Base-by-base conservation (phyloP, 2,329 filamentous ascomycete genomes). In the Conoideocrella luteorostrata region DNA sequence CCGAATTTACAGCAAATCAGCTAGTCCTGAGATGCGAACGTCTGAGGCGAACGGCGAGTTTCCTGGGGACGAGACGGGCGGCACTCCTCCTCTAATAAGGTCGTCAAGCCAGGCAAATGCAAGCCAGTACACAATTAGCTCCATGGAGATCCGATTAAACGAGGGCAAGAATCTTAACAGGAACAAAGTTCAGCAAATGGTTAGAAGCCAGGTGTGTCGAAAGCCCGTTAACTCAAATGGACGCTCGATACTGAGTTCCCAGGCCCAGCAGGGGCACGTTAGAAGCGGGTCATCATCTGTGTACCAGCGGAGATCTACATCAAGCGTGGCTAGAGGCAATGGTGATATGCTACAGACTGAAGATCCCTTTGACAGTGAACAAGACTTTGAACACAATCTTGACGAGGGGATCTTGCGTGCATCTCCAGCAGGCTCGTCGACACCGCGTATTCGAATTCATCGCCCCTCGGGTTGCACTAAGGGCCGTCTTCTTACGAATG, bases 351-450 rank as follows among this genome's bases (percentile, higher is more conserved):
- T n/a, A n/a, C n/a, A n/a, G n/a, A n/a, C n/a, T n/a, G n/a, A n/a
- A n/a, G n/a, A 46, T 23, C 59, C 58, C 46, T 67, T 71, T 47
- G 58, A 61, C n/a, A 48, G 57, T 5, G 68, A 70, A 50, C 49
- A 50, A 26, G 61, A 55, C 37, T 68, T 69, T 43, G 62, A 67
- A 33, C 52, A 54, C 42, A 53, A 67, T 42, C 60, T 69, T 46
- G 58, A 64, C 34, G 58, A 63, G 54, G 63, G 66, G 12, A 56
- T 69, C 45, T 56, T 69, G 49, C 57, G 50, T 22, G 57, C 53
- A 26, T 54, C 52, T 17, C 66, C 66, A 5, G 51, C 61, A 23
- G 66, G 60, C 37, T 63, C 56, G 38, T 69, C 67, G 2, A 69
- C 66, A 2, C 66, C 66, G 26, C 63, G 60, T 34, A 51, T 55